Percentiles rank a stretch among this genome's conserved stretches.
phyloP scores from a whole-genome alignment of 352 stramenopile genomes.

The Stramenopiles sp. region DNA sequence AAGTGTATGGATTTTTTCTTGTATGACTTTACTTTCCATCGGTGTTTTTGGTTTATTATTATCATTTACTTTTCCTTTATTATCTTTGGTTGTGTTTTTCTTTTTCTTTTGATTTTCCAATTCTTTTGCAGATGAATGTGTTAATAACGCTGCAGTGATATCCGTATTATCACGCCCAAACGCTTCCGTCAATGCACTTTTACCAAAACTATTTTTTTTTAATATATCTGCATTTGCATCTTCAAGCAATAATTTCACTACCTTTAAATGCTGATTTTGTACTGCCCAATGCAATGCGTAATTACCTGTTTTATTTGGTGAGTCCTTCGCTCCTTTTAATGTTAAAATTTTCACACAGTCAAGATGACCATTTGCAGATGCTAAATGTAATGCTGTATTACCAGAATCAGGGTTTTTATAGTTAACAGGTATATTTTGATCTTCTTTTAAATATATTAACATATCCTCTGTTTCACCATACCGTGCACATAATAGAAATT shows the following conservation, averaged over 20 bases:
- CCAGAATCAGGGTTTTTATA: not conserved
- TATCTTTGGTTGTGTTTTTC: slow-evolving; percentile 25
- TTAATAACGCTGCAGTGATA: slow-evolving; percentile 40
- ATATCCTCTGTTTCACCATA: not conserved
- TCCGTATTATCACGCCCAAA: slow-evolving; percentile 55
- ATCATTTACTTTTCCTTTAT: slow-evolving; percentile 26
- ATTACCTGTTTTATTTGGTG: not conserved
- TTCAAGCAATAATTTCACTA: slow-evolving; percentile 45
- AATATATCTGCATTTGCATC: slow-evolving; percentile 50
- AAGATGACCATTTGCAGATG: not conserved
- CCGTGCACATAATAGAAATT: not conserved
- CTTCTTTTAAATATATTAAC: not conserved
- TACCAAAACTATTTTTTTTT: slow-evolving; percentile 47
- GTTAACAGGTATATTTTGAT: not conserved
- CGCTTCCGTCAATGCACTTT: slow-evolving; percentile 48
- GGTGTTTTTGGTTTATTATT: slow-evolving; percentile 25
- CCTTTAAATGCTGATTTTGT: slow-evolving; percentile 52
- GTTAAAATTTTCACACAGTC: not conserved
- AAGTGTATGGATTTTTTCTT: slow-evolving; percentile 53
- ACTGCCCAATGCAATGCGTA: slow-evolving; percentile 38
- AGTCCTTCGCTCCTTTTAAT: not conserved
- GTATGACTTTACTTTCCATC: slow-evolving; percentile 26
- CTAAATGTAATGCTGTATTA: not conserved
- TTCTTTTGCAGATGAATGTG: slow-evolving; percentile 25
- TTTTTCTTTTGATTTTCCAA: slow-evolving; percentile 12